These are phyloP conservation scores for Phaeoacremonium minimum DNA, from an alignment of 2,329 filamentous ascomycete species.

Conservation along the genomic window DNA sequence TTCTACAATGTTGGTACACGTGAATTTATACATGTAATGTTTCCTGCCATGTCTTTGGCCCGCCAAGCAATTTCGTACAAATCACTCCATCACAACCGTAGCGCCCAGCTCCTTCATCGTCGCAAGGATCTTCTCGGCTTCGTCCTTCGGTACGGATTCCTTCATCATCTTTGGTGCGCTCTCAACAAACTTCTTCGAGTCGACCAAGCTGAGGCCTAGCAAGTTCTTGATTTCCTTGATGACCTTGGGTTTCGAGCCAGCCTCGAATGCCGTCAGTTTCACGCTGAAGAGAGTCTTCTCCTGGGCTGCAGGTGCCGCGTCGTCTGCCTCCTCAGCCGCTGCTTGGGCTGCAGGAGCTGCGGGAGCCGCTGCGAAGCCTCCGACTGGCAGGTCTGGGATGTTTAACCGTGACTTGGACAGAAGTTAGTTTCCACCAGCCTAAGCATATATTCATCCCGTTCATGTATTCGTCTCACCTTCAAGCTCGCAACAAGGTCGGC, in stretches of 20 bases:
- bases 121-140: slow-evolving; percentile 96
- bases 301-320: slow-evolving; percentile 80
- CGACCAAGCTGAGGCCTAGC: slow-evolving; percentile 91
- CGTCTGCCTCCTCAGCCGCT: slow-evolving; percentile 74
- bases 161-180: slow-evolving; percentile 97
- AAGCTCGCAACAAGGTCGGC: slow-evolving; percentile 90
- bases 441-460: background rate
- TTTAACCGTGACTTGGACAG: slow-evolving; percentile 75
- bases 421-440: slow-evolving; percentile 5
- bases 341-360: slow-evolving; percentile 55
- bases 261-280: slow-evolving; percentile 88
- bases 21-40: slow-evolving; percentile 20
- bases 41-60: background rate
- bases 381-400: slow-evolving; percentile 95
- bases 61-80: background rate
- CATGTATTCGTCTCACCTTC: slow-evolving; percentile 61
- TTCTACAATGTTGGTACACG: slow-evolving; percentile 25
- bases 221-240: slow-evolving; percentile 99
- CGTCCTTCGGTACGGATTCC: slow-evolving; percentile 97
- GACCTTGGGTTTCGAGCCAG: slow-evolving; percentile 90
- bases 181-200: slow-evolving; percentile 99
- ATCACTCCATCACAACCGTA: slow-evolving; percentile 86
- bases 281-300: slow-evolving; percentile 98
- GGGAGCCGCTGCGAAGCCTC: slow-evolving; percentile 75
- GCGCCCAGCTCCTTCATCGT: slow-evolving; percentile 90